Evolutionary conservation across 352 stramenopile genomes (phyloP), one percentile per base, ranked within the genome.

Genomic region (Pythium biforme): DNA sequence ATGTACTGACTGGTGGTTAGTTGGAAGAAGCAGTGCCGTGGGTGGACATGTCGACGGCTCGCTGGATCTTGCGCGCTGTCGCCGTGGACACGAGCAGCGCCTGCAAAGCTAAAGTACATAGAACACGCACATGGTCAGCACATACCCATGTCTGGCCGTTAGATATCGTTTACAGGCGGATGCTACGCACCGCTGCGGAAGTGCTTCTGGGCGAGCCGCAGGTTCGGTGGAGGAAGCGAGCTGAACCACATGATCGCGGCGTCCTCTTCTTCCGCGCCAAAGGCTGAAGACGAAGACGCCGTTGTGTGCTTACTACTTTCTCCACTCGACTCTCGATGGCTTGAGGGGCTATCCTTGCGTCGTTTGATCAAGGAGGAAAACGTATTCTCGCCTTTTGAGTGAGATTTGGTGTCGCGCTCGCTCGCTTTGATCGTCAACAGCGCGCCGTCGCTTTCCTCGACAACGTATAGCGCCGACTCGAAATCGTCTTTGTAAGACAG

Each of bases 201-300:
- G 40, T 83, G 64, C 45, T 81, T 81, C 43, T 91, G 79, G 12
- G 81, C 76, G 47, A 83, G 66, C 1, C 81, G 79, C n/a, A 91
- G 61, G 40, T 86, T 73, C 64, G 64, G 79, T 3, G 81, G 81
- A 29, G 81, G 81, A 45, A 91, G 67, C n/a, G 81, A 88, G 51
- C 79, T 89, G 55, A 91, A 91, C 79, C 79, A 89, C 61, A 91
- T 72, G 45, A 91, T 76, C 2, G 77, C 52, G 1, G 45, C 64
- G 27, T 72, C 58, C 56, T 72, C 58, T n/a, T 53, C 41, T 10
- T 51, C 45, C 23, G 40, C 26, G 25, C 27, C n/a, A 3, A 23
- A 45, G 14, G 27, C 12, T 3, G 48, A 22, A 6, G 39, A 11
- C 23, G 41, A 0, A 1, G 29, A 7, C 20, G 25, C 11, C 17